Evolutionary conservation across 2,329 filamentous ascomycete species (phyloP), one percentile per base, ranked within the genome.

Genomic region (Trichoderma cornu-damae): DNA sequence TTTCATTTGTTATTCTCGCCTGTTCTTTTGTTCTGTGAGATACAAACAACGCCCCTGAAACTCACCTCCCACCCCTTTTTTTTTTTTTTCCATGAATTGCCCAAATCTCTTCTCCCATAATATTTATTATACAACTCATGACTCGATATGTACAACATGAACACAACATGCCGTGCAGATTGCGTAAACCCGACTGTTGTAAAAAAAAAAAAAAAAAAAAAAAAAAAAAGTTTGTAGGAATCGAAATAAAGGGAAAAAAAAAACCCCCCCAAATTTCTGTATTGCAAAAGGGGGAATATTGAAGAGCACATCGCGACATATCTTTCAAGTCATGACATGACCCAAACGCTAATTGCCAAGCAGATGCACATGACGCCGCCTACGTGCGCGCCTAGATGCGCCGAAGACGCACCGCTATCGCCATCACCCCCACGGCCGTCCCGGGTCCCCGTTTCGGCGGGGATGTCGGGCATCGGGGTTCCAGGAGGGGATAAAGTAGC

Each of bases 341-440:
- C n/a, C 67, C 69, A 72, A 68, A 73, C 70, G 67, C 74, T 70
- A 62, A 72, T 67, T 64, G 70, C 70, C 68, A 77, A 73, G 68
- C 70, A 75, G 49, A 72, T 6, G 28, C 32, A 40, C 5, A 61
- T 42, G 60, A 62, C 53, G 65, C 54, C n/a, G 60, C 60, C 24
- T 59, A 62, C 44, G 32, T 61, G 59, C 11, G 54, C 46, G 4
- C 34, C 40, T 30, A 52, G n/a, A n/a, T 32, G 51, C 14, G 16
- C 20, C n/a, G 32, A 57, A 38, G 35, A 30, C 26, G 61, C 63
- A 11, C 59, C 44, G 28, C 58, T 69, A 6, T 69, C 64, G 7
- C 69, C 60, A 12, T 59, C 62, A 46, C 61, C 47, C 51, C 64
- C 58, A 56, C 60, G 54, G 20, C 14, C 6, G 16, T 26, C n/a